Evolutionary conservation across 352 stramenopile genomes (phyloP).

Genomic region (Pythium myriotylum): DNA sequence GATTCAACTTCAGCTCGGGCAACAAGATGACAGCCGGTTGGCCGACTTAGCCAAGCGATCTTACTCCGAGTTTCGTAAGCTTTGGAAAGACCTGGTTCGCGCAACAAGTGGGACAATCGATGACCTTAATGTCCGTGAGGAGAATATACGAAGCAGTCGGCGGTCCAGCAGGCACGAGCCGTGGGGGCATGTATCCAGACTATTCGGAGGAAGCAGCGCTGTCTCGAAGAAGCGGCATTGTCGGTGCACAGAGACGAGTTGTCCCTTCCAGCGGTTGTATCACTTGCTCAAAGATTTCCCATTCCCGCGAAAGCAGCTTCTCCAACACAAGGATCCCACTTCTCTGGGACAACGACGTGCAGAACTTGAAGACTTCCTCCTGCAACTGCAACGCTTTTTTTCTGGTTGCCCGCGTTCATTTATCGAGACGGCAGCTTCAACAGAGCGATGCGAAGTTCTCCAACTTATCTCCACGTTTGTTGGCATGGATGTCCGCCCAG

Average conservation of each 20-base stretch:
- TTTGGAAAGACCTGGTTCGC: slow-evolving; percentile 53
- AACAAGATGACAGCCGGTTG: background rate
- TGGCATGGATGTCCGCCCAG: slow-evolving; percentile 1
- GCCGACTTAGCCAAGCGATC: slow-evolving; percentile 37
- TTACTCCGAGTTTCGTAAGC: slow-evolving; percentile 62
- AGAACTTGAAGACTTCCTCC: slow-evolving; percentile 57
- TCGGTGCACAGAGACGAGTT: slow-evolving; percentile 51
- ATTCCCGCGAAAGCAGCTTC: slow-evolving; percentile 61
- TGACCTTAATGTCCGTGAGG: slow-evolving; percentile 14
- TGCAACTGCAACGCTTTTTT: slow-evolving; percentile 48
- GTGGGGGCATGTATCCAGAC: slow-evolving; percentile 3
- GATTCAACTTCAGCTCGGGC: slow-evolving; percentile 31
- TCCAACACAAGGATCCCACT: slow-evolving; percentile 30
- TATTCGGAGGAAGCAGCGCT: background rate
- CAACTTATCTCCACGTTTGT: background rate
- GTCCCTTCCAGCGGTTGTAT: slow-evolving; percentile 53
- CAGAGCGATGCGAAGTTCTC: slow-evolving; percentile 43
- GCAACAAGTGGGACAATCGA: slow-evolving; percentile 36
- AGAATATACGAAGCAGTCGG: background rate
- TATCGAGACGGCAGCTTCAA: slow-evolving; percentile 42
- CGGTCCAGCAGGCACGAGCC: background rate
- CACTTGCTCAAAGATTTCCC: slow-evolving; percentile 45
- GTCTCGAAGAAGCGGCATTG: slow-evolving; percentile 21
- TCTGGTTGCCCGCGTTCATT: slow-evolving; percentile 49
- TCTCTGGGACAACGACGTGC: slow-evolving; percentile 43